phyloP scores from a whole-genome alignment of 176 grass and related monocot species.

The Zea mays region Zm-B73-REFERENCE-NAM-5.0 NC_050100.1:7796001-7796500 shows the following conservation, averaged over 20 bases:
- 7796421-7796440: conserved; percentile 40
- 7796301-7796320: conserved; percentile 66
- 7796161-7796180: conserved; percentile 79
- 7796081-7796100: conserved; percentile 86
- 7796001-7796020: conserved; percentile 45
- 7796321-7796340: conserved; percentile 83
- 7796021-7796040: conserved; percentile 28
- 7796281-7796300: conserved; percentile 78
- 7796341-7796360: conserved; percentile 45
- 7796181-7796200: conserved; percentile 57
- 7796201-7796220: conserved; percentile 68
- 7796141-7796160: conserved; percentile 66
- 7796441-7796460: neutral
- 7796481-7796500: neutral
- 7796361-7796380: conserved; percentile 50
- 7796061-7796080: conserved; percentile 44
- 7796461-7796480: neutral
- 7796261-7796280: conserved; percentile 65
- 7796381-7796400: conserved; percentile 52
- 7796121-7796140: conserved; percentile 61
- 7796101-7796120: conserved; percentile 60
- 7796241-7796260: conserved; percentile 62
- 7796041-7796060: conserved; percentile 33
- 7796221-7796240: conserved; percentile 72
- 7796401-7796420: conserved; percentile 47